phyloP scores from a whole-genome alignment of 768 basidiomycete species.

The Gyrodon lividus region DNA sequence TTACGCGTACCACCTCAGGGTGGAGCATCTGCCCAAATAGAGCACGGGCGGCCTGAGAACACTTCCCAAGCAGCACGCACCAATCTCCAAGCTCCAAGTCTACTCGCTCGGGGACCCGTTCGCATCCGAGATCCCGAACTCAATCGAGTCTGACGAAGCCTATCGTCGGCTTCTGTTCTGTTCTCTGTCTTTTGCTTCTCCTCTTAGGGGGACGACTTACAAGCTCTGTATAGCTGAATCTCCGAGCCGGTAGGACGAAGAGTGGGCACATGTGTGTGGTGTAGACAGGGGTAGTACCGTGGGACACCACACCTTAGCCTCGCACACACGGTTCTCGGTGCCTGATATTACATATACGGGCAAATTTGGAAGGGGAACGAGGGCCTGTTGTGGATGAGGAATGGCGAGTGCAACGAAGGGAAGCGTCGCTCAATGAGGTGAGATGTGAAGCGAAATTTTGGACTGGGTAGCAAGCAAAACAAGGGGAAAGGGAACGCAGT shows the following conservation, averaged over 20 bases:
- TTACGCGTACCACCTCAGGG: no score
- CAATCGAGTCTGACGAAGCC: background rate
- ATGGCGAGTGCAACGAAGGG: background rate
- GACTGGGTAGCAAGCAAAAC: no score
- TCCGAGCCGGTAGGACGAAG: background rate
- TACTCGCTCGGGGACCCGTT: background rate
- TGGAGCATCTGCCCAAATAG: background rate
- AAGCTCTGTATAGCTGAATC: background rate
- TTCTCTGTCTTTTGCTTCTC: no score
- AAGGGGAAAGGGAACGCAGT: no score
- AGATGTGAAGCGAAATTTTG: background rate
- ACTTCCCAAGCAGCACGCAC: background rate
- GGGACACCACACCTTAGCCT: background rate
- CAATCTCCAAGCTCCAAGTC: no score
- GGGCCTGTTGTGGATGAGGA: background rate
- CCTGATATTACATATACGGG: slow-evolving; percentile 13
- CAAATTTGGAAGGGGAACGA: slow-evolving; percentile 6
- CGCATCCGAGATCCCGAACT: background rate
- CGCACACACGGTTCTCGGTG: slow-evolving; percentile 8
- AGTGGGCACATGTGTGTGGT: background rate
- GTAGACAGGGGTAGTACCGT: background rate
- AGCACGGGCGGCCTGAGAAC: background rate
- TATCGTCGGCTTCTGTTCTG: background rate
- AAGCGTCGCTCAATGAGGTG: background rate
- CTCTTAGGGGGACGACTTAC: no score